phyloP scores from a whole-genome alignment of 345 rosid genomes.

The Isatis tinctoria region DNA sequence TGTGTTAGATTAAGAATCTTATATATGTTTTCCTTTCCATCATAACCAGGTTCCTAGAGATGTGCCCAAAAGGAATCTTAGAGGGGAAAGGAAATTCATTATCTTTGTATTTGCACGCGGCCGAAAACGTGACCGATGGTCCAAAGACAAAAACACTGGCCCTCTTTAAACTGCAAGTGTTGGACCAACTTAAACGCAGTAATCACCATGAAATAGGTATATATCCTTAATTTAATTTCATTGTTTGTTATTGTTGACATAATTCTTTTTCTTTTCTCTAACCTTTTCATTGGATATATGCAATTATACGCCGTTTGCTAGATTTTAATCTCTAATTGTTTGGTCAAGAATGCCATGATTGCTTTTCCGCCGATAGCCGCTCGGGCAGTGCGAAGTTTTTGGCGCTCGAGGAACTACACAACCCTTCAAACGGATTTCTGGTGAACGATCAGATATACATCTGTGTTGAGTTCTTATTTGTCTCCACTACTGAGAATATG shows the following conservation, averaged over 20 bases:
- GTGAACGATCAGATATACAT: constrained; percentile 2
- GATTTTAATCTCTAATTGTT: background rate
- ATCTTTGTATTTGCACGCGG: background rate
- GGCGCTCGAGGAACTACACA: background rate
- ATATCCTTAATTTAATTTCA: no score
- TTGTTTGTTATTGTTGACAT: no score
- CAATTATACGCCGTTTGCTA: background rate
- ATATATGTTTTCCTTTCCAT: background rate
- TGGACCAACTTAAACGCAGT: constrained; percentile 14
- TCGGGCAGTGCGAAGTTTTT: background rate
- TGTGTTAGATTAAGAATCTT: no score
- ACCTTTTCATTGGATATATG: background rate
- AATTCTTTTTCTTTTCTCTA: background rate
- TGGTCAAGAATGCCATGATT: accelerated
- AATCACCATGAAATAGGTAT: background rate
- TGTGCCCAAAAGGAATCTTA: background rate
- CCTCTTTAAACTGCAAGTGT: background rate
- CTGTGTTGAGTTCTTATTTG: constrained; percentile 5
- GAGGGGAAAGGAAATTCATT: background rate
- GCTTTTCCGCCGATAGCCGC: background rate
- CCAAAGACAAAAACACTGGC: background rate
- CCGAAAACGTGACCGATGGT: background rate
- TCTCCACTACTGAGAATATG: constrained; percentile 6
- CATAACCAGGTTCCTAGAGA: background rate
- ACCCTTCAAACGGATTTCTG: background rate